phyloP scores from a whole-genome alignment of 148 eudicot species.

The Amaranthus hypochondriacus region DNA sequence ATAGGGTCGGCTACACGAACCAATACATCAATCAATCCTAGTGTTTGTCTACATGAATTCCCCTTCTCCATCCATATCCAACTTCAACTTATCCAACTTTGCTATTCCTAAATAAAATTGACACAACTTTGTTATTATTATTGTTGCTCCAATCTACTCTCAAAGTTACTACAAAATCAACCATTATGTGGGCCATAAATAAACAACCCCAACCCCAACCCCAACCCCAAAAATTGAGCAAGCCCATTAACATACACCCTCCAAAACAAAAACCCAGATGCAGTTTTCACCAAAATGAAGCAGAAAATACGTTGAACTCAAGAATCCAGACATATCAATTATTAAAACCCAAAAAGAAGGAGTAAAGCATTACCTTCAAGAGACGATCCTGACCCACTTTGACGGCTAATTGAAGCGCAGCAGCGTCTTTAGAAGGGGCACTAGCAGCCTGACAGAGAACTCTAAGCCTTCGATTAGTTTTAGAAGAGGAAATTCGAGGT shows the following conservation, averaged over 20 bases:
- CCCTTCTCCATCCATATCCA: too few species aligned
- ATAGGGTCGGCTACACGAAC: too few species aligned
- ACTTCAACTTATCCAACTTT: too few species aligned
- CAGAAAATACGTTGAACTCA: background rate
- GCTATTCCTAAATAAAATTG: too few species aligned
- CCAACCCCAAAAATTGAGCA: background rate
- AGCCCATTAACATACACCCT: background rate
- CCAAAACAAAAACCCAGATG: slow-evolving; percentile 5
- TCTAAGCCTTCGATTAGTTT: slow-evolving; percentile 13
- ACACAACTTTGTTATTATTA: too few species aligned
- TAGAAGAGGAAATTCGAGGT: slow-evolving; percentile 7
- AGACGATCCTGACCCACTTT: slow-evolving; percentile 67
- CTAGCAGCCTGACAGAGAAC: slow-evolving; percentile 38
- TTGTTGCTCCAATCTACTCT: background rate
- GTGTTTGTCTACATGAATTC: too few species aligned
- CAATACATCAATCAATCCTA: too few species aligned
- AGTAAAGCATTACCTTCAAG: slow-evolving; percentile 36
- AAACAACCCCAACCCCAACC: background rate
- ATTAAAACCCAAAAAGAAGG: background rate
- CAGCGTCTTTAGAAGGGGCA: slow-evolving; percentile 28
- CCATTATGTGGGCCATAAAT: background rate
- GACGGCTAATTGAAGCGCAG: slow-evolving; percentile 27
- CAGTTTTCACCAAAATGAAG: background rate
- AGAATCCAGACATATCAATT: background rate
- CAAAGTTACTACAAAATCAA: background rate